Percentiles rank a stretch among this genome's conserved stretches.
phyloP scores from a whole-genome alignment of 2,329 filamentous ascomycete genomes.

The Pseudogymnoascus sp. region DNA sequence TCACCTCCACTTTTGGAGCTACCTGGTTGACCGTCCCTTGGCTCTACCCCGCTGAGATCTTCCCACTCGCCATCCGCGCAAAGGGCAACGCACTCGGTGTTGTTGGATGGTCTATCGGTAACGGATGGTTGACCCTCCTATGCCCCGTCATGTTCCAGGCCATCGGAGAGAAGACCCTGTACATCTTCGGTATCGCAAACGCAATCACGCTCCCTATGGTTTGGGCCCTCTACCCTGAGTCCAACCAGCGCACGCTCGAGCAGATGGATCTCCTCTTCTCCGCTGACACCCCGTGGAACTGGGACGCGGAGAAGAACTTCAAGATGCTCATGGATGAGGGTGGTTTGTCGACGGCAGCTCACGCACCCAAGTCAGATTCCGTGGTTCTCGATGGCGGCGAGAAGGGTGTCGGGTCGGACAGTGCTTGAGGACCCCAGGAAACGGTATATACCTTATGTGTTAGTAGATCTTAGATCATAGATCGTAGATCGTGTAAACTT shows the following conservation, averaged over 20 bases:
- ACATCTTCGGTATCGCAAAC: slow-evolving; percentile 25
- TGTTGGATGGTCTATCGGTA: slow-evolving; percentile 67
- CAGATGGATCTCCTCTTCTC: slow-evolving; percentile 24
- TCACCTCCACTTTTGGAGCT: slow-evolving; percentile 51
- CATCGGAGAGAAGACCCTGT: slow-evolving; percentile 25
- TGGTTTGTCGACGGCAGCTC: background rate
- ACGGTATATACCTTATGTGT: background rate
- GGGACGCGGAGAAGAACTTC: slow-evolving; percentile 19
- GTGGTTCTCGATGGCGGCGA: background rate
- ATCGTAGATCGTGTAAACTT: background rate
- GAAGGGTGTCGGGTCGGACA: background rate
- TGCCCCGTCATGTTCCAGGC: slow-evolving; percentile 28
- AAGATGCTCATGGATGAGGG: slow-evolving; percentile 11
- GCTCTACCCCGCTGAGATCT: slow-evolving; percentile 66
- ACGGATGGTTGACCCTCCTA: slow-evolving; percentile 48
- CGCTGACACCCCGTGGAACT: slow-evolving; percentile 20
- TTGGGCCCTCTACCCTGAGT: slow-evolving; percentile 21
- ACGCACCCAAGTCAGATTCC: background rate
- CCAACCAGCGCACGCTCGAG: slow-evolving; percentile 21
- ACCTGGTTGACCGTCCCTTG: slow-evolving; percentile 47
- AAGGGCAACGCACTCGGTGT: slow-evolving; percentile 71
- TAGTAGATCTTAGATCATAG: background rate
- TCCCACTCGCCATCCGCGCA: slow-evolving; percentile 60
- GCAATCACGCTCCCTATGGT: slow-evolving; percentile 21
- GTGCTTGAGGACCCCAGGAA: background rate